Evolutionary conservation across 2,329 filamentous ascomycete genomes (phyloP).

Genomic region (Calycina marina): DNA sequence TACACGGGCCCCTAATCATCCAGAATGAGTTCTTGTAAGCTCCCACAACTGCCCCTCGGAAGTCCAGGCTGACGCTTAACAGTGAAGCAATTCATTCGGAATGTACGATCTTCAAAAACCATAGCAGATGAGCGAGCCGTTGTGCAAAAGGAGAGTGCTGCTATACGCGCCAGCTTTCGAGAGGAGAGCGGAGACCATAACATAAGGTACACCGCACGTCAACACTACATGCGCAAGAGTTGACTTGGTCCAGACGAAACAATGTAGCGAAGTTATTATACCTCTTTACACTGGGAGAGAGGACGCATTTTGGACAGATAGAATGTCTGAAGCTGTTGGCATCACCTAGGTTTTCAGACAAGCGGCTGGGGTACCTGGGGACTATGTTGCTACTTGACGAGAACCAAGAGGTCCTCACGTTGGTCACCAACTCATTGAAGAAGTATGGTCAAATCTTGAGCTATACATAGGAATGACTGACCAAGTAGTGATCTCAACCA

Average conservation of each 20-base stretch:
- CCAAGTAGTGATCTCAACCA: conserved; percentile 72
- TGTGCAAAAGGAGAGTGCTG: conserved; percentile 96
- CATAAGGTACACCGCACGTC: conserved; percentile 50
- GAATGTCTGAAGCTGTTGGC: conserved; percentile 96
- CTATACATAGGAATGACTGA: conserved; percentile 1
- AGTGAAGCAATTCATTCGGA: conserved; percentile 99
- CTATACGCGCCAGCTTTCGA: conserved; percentile 91
- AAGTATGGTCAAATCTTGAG: conserved; percentile 45
- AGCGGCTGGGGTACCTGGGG: conserved; percentile 85
- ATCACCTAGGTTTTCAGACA: conserved; percentile 94
- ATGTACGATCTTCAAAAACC: conserved; percentile 95
- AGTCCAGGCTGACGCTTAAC: conserved; percentile 11
- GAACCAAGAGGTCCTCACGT: conserved; percentile 92
- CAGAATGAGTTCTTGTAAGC: conserved; percentile 24
- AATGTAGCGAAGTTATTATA: conserved; percentile 98
- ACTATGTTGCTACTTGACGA: conserved; percentile 94
- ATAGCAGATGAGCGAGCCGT: conserved; percentile 97
- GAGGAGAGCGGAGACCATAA: conserved; percentile 91
- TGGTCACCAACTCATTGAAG: conserved; percentile 95
- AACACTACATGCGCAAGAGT: not conserved
- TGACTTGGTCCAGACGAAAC: conserved; percentile 54
- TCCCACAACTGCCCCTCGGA: conserved; percentile 8
- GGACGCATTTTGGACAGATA: conserved; percentile 98
- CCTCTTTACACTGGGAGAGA: conserved; percentile 91
- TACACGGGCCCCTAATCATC: conserved; percentile 18